These are phyloP conservation scores for Trametes cubensis DNA, from an alignment of 768 basidiomycete species.

Conservation along the genomic window DNA sequence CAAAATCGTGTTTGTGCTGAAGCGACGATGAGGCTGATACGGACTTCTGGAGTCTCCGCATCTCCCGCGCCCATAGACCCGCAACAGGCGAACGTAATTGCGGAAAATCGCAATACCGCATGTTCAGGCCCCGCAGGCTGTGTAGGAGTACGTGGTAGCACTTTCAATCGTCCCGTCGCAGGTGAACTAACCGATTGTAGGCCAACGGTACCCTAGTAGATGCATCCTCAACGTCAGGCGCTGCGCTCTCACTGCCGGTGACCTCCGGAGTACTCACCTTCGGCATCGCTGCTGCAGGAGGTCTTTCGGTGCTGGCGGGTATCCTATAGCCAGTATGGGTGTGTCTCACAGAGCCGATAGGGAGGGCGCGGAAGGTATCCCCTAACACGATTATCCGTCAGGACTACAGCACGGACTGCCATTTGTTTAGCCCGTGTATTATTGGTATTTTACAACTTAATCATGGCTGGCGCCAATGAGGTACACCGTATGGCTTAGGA, in stretches of 20 bases:
- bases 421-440: constrained; percentile 15
- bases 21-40: neutral
- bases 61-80: constrained; percentile 21
- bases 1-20: neutral
- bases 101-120: constrained; percentile 10
- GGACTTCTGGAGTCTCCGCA: constrained; percentile 1
- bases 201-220: constrained; percentile 5
- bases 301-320: constrained; percentile 9
- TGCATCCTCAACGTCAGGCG: constrained; percentile 3
- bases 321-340: constrained; percentile 7
- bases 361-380: neutral
- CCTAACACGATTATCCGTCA: constrained; percentile 14
- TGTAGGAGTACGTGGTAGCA: constrained; percentile 1
- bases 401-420: constrained; percentile 20
- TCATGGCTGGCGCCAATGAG: neutral
- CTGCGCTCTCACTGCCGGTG: neutral
- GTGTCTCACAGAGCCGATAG: too few species aligned
- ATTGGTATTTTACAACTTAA: too few species aligned
- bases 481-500: neutral
- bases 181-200: neutral
- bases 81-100: constrained; percentile 18
- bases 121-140: constrained; percentile 19
- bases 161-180: neutral
- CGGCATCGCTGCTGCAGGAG: constrained; percentile 1
- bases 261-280: neutral